phyloP scores from a whole-genome alignment of 805 yeast species.

The Candida schatavii region DNA sequence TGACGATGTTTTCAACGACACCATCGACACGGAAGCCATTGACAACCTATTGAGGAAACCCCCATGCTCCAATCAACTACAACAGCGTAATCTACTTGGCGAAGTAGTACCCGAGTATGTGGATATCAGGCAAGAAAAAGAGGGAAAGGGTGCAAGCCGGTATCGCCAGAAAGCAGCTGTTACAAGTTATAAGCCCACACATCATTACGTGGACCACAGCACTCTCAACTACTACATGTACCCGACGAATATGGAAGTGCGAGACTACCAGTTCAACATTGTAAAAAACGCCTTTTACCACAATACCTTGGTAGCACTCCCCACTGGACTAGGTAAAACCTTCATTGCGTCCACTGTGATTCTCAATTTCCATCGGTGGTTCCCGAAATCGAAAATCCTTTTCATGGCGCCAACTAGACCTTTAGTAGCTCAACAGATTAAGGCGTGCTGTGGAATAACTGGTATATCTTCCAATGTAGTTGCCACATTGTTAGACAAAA shows the following conservation, averaged over 20 bases:
- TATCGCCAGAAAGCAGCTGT: not conserved
- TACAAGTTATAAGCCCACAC: slow-evolving; percentile 17
- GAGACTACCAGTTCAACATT: slow-evolving; percentile 88
- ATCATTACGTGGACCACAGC: slow-evolving; percentile 22
- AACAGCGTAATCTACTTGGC: slow-evolving; percentile 12
- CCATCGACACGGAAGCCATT: slow-evolving; percentile 31
- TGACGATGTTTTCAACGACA: slow-evolving; percentile 36
- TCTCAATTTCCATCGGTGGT: slow-evolving; percentile 88
- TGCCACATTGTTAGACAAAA: slow-evolving; percentile 70
- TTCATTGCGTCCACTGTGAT: slow-evolving; percentile 93
- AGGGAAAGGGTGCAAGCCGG: too few relatives aligned
- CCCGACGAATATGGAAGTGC: slow-evolving; percentile 78
- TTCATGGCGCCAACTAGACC: slow-evolving; percentile 98
- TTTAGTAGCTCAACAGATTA: slow-evolving; percentile 91
- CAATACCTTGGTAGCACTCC: slow-evolving; percentile 84
- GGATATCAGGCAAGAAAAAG: not conserved
- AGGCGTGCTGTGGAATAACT: slow-evolving; percentile 83
- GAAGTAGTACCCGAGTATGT: slow-evolving; percentile 7
- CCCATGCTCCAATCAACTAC: slow-evolving; percentile 6
- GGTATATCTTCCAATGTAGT: slow-evolving; percentile 77
- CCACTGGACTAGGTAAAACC: slow-evolving; percentile 97
- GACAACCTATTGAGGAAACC: slow-evolving; percentile 21
- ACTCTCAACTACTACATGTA: slow-evolving; percentile 53
- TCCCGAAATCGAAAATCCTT: slow-evolving; percentile 69
- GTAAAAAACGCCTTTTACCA: slow-evolving; percentile 67